phyloP scores from a whole-genome alignment of 768 basidiomycete species.

The Omphalotus guepiniiformis region DNA sequence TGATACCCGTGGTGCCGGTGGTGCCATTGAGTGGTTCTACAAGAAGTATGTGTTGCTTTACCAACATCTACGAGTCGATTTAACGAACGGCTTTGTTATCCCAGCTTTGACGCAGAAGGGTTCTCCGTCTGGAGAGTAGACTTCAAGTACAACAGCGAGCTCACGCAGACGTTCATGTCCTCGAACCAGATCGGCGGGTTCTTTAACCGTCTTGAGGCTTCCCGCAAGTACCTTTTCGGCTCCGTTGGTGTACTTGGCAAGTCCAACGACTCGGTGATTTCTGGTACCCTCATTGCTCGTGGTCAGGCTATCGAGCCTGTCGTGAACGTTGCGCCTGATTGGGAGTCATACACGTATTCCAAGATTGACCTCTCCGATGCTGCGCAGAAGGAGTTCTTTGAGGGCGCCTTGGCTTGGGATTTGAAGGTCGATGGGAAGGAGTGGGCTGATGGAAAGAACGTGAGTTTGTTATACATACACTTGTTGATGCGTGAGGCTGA shows the following conservation, averaged over 20 bases:
- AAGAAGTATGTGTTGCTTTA: constrained; percentile 70
- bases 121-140: constrained; percentile 90
- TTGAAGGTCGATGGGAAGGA: constrained; percentile 82
- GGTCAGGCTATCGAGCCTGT: constrained; percentile 71
- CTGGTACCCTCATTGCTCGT: constrained; percentile 79
- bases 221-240: constrained; percentile 94
- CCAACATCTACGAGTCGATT: background rate
- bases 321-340: constrained; percentile 83
- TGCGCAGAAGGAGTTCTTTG: constrained; percentile 86
- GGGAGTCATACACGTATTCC: constrained; percentile 81
- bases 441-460: constrained; percentile 89
- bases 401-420: constrained; percentile 93
- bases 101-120: constrained; percentile 81
- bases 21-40: constrained; percentile 95
- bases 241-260: constrained; percentile 88
- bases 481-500: constrained; percentile 3
- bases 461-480: constrained; percentile 37
- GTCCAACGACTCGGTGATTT: constrained; percentile 72
- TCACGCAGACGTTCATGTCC: constrained; percentile 92
- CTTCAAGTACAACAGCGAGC: constrained; percentile 96
- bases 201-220: constrained; percentile 97
- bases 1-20: constrained; percentile 83
- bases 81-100: background rate
- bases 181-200: constrained; percentile 91
- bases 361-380: constrained; percentile 70